Evolutionary conservation across 352 stramenopile genomes (phyloP).

Genomic region (Hyaloperonospora arabidopsidis): DNA sequence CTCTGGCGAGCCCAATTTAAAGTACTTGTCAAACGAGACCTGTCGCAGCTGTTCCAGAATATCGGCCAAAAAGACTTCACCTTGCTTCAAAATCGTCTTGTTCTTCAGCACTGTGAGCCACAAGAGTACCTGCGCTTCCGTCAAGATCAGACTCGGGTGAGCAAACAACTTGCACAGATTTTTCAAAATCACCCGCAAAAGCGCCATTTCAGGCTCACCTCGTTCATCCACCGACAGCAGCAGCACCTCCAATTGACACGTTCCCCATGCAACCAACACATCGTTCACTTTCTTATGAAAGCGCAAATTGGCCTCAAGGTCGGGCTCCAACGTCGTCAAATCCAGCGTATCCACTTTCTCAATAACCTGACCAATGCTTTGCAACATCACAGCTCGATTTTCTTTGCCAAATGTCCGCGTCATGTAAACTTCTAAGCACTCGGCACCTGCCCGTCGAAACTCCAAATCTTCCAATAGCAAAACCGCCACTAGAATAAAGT

Average conservation of each 20-base stretch:
- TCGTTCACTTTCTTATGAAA: slow-evolving; percentile 79
- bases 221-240: slow-evolving; percentile 38
- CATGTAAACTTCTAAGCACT: slow-evolving; percentile 70
- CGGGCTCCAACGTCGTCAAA: slow-evolving; percentile 32
- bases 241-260: slow-evolving; percentile 54
- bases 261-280: slow-evolving; percentile 61
- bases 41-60: slow-evolving; percentile 46
- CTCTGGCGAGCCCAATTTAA: slow-evolving; percentile 63
- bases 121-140: slow-evolving; percentile 64
- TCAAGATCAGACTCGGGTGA: slow-evolving; percentile 60
- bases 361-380: slow-evolving; percentile 47
- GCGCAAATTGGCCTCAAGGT: slow-evolving; percentile 43
- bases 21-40: slow-evolving; percentile 73
- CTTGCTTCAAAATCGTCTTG: slow-evolving; percentile 45
- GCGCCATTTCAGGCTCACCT: slow-evolving; percentile 37
- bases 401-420: slow-evolving; percentile 66
- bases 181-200: slow-evolving; percentile 39
- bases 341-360: slow-evolving; percentile 47
- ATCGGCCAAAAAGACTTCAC: slow-evolving; percentile 29
- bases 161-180: slow-evolving; percentile 50
- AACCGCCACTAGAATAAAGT: slow-evolving; percentile 58
- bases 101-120: slow-evolving; percentile 73
- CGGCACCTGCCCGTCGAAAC: slow-evolving; percentile 47
- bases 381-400: slow-evolving; percentile 49
- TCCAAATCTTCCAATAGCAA: slow-evolving; percentile 45